Base-by-base conservation (phyloP, 2,329 filamentous ascomycete genomes). In the Raffaelea ambrosiae region DNA sequence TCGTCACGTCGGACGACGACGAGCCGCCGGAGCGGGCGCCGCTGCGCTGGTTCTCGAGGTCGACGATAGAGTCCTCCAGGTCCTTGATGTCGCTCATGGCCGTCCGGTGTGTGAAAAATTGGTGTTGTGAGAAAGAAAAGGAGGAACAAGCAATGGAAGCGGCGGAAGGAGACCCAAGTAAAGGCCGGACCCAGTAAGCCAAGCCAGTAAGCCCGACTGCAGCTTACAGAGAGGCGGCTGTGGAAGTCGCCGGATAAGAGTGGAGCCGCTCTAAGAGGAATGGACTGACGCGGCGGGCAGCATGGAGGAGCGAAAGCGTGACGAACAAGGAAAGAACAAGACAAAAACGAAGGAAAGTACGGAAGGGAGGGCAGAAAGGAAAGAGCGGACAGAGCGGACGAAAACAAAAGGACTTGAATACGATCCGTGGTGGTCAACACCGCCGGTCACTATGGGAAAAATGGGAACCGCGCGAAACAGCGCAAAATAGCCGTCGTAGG, bases 1-100 rank as follows among this genome's bases (percentile, higher is more conserved):
- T 38, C 7, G 52, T 54, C n/a, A 23, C 26, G 20, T 43, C 48
- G 3, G 52, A 54, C 13, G 52, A 48, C 20, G 52, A 51, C 10
- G 52, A 54, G 39, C 43, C 46, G 33, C 47, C 53, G 3, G 49
- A 44, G 3, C 43, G 47, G 9, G 45, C 43, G 22, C n/a, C 43
- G 10, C 26, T 40, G 33, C 16, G 43, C 22, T 31, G 43, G n/a
- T 40, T 23, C 21, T 44, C 39, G 22, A 19, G 13, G 46, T 48
- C 49, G 40, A 49, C 33, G 22, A 35, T 22, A 14, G 39, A 7
- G 35, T 46, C 40, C 20, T 43, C 19, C 11, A 33, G n/a, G 29
- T 45, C 35, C 22, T 38, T 35, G 33, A 19, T 40, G 40, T 45
- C 45, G n/a, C 26, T 40, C 46, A 52, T 52, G 19, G 40, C 29